Percentiles rank a stretch among this genome's conserved stretches.
Evolutionary conservation across 2,329 filamentous ascomycete species (phyloP).

Genomic region (Elsinoe fawcettii): DNA sequence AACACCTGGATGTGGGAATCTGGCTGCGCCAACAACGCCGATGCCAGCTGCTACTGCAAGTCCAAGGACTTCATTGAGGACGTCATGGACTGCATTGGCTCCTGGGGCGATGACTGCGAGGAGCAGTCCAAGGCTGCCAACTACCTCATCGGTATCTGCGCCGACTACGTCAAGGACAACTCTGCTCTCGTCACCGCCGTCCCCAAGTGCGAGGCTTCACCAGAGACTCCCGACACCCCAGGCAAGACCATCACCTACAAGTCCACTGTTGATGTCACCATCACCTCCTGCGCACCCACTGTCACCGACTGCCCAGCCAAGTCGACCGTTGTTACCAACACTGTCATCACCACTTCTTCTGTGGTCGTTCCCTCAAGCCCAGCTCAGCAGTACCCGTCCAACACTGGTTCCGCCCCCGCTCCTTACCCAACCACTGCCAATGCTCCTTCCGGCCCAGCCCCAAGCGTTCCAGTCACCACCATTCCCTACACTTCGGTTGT

Average conservation of each 20-base stretch:
- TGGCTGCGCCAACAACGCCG: conserved; percentile 75
- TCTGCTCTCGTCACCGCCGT: conserved; percentile 76
- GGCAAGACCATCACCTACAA: conserved; percentile 16
- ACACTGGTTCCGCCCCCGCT: background rate
- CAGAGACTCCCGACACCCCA: conserved; percentile 28
- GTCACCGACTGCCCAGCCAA: conserved; percentile 23
- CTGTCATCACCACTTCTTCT: conserved; percentile 20
- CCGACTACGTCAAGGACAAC: conserved; percentile 63
- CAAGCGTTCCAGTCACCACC: conserved; percentile 28
- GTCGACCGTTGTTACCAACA: conserved; percentile 20
- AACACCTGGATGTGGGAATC: conserved; percentile 78
- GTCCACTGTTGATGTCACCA: conserved; percentile 27
- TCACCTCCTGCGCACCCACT: conserved; percentile 22
- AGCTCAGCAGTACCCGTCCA: conserved; percentile 2
- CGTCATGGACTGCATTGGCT: conserved; percentile 72
- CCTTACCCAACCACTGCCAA: conserved; percentile 13
- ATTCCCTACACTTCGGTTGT: conserved; percentile 34
- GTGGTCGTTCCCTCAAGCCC: conserved; percentile 19
- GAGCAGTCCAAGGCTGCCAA: conserved; percentile 63
- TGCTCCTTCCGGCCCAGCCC: background rate
- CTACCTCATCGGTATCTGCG: conserved; percentile 91
- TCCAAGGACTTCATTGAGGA: conserved; percentile 65
- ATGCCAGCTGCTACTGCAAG: conserved; percentile 80
- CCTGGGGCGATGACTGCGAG: conserved; percentile 60
- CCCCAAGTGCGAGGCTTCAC: conserved; percentile 48